A percentile compares a stretch with the other conserved stretches of the same genome.
Evolutionary conservation across 176 grass and related monocot species (phyloP).

Genomic region (Aegilops umbellulata): DNA sequence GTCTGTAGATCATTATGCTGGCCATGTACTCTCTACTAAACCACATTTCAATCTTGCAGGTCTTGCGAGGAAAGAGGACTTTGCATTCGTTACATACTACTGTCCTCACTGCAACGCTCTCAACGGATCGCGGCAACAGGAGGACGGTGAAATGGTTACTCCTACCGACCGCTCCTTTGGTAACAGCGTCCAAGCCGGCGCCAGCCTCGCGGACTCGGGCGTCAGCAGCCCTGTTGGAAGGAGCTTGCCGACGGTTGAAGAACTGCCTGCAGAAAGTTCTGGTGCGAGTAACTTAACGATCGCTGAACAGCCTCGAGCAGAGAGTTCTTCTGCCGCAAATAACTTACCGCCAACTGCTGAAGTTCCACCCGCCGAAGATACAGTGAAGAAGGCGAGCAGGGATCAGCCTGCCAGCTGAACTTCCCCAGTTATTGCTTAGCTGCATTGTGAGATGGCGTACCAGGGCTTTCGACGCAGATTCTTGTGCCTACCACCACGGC

Average conservation of each 20-base stretch:
- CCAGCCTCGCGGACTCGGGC: conserved; percentile 36
- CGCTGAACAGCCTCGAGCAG: neutral
- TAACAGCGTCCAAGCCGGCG: conserved; percentile 8
- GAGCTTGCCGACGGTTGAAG: conserved; percentile 5
- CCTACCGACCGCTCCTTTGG: conserved; percentile 31
- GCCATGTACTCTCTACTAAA: neutral
- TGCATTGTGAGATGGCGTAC: neutral
- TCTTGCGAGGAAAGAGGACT: conserved; percentile 88
- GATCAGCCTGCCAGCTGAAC: conserved; percentile 24
- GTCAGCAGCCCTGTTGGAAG: conserved; percentile 6
- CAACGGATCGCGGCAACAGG: conserved; percentile 51
- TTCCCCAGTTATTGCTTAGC: neutral
- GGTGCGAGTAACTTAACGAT: neutral
- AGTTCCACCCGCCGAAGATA: conserved; percentile 9
- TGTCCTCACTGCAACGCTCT: conserved; percentile 82
- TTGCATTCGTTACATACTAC: conserved; percentile 83
- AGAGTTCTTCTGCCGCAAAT: neutral
- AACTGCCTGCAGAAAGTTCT: conserved; percentile 8
- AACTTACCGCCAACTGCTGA: neutral
- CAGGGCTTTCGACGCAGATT: neutral
- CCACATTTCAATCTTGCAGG: conserved; percentile 39
- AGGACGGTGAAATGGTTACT: conserved; percentile 51
- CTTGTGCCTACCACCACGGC: neutral
- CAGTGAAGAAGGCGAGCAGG: neutral
- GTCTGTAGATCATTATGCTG: neutral